phyloP scores from a whole-genome alignment of 2,329 filamentous ascomycete genomes.

The Cladosporium sp. region DNA sequence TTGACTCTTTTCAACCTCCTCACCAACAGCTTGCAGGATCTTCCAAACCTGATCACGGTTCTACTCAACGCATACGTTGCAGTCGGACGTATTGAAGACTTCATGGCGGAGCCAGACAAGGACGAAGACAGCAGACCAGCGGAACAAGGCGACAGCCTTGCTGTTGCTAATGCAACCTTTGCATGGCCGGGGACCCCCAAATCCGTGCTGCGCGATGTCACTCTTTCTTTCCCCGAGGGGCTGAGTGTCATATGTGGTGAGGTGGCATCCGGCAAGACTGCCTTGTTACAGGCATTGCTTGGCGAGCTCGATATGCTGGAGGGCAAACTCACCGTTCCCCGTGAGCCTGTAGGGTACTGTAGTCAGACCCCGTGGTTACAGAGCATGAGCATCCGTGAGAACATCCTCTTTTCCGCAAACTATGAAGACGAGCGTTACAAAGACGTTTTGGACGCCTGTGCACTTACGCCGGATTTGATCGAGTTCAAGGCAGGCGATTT shows the following conservation, averaged over 20 bases:
- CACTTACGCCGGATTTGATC: slow-evolving; percentile 60
- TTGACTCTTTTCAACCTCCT: slow-evolving; percentile 77
- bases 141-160: slow-evolving; percentile 37
- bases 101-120: slow-evolving; percentile 84
- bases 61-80: slow-evolving; percentile 82
- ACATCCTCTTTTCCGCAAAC: slow-evolving; percentile 63
- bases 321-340: slow-evolving; percentile 54
- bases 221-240: slow-evolving; percentile 55
- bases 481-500: slow-evolving; percentile 65
- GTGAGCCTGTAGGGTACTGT: slow-evolving; percentile 63
- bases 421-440: slow-evolving; percentile 71
- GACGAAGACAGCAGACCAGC: slow-evolving; percentile 39
- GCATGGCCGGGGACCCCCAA: slow-evolving; percentile 71
- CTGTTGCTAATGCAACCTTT: slow-evolving; percentile 68
- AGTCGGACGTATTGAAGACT: slow-evolving; percentile 76
- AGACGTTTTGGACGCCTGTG: slow-evolving; percentile 66
- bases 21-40: slow-evolving; percentile 69
- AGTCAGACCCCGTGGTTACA: slow-evolving; percentile 68
- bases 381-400: slow-evolving; percentile 68
- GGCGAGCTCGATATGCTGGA: slow-evolving; percentile 58
- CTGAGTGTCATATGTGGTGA: slow-evolving; percentile 64
- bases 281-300: slow-evolving; percentile 58
- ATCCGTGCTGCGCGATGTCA: slow-evolving; percentile 56
- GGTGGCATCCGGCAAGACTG: slow-evolving; percentile 65
- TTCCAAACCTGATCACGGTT: slow-evolving; percentile 73